Evolutionary conservation across 2,329 filamentous ascomycete genomes (phyloP).

Genomic region (Arthroderma uncinatum): DNA sequence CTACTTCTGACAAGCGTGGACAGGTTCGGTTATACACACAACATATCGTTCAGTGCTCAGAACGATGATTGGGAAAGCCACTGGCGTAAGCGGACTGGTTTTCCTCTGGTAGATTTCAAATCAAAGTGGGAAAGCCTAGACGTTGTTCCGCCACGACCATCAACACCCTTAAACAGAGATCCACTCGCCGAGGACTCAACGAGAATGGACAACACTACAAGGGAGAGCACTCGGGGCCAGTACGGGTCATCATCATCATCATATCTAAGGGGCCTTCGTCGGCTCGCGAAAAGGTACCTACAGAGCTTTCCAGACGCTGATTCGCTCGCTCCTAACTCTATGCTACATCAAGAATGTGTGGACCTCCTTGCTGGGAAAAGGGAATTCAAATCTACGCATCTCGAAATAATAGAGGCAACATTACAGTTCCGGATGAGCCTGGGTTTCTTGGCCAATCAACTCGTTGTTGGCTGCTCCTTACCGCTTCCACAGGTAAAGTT

Average conservation of each 20-base stretch:
- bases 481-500: background rate
- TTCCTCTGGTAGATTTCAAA: conserved; percentile 13
- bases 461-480: background rate
- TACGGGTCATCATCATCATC: background rate
- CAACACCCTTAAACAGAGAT: background rate
- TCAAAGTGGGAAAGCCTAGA: conserved; percentile 12
- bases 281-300: conserved; percentile 1
- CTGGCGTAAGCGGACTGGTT: conserved; percentile 11
- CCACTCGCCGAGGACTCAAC: background rate
- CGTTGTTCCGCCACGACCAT: background rate
- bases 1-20: background rate
- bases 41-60: conserved; percentile 16
- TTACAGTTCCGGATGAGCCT: background rate
- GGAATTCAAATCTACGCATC: background rate
- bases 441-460: background rate
- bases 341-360: background rate
- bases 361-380: background rate
- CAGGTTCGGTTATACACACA: background rate
- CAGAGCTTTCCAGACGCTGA: conserved; percentile 4
- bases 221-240: background rate
- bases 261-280: background rate
- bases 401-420: background rate
- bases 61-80: conserved; percentile 15
- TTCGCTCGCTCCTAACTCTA: conserved; percentile 3
- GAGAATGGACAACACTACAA: background rate